Evolutionary conservation across 2,329 filamentous ascomycete species (phyloP), one percentile per base, ranked within the genome.

Genomic region (Stagonosporopsis rhizophila): DNA sequence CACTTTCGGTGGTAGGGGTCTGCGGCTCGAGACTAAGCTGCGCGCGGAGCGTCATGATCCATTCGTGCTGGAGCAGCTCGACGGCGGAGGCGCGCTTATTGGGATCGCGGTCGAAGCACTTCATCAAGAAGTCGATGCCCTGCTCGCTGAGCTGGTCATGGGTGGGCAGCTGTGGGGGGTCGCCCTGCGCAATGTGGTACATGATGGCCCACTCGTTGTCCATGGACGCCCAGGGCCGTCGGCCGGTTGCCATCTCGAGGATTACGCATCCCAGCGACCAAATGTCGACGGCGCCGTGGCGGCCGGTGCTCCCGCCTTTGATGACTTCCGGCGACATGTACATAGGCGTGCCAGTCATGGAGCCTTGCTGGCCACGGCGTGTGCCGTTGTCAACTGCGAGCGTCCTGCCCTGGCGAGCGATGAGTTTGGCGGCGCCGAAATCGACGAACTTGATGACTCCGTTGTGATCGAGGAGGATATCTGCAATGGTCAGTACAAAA

Each of bases 181-280:
- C 96, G 62, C 95, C 95, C 74, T 96, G 94, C 1, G 95, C 95
- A 71, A 99, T 99, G 80, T 98, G 98, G 83, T 97, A 99, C 95
- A 99, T 99, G 79, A 99, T 98, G 38, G 95, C 95, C 92, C 93
- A 99, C 77, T 99, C 95, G 73, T 99, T 99, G 80, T 99, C 95
- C 42, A 98, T 87, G 62, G 89, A 92, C 23, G 92, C 92, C 95
- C 95, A 99, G 1, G 95, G 95, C 15, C 94, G 87, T 60, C 92
- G 87, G 19, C 95, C 95, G 0, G 95, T 99, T 3, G 92, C 92
- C 94, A 99, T 98, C 77, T 99, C 95, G 38, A 97, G 85, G 63
- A 99, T 91, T 34, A 99, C 95, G 73, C 95, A 99, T 50, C 95
- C 94, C 2, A 99, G 83, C 2, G 93, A 97, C 94, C 94, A 99